Percentiles rank a stretch among this genome's conserved stretches.
phyloP scores from a whole-genome alignment of 1,284 basidiomycete species.

The Phenoliferia sp. region DNA sequence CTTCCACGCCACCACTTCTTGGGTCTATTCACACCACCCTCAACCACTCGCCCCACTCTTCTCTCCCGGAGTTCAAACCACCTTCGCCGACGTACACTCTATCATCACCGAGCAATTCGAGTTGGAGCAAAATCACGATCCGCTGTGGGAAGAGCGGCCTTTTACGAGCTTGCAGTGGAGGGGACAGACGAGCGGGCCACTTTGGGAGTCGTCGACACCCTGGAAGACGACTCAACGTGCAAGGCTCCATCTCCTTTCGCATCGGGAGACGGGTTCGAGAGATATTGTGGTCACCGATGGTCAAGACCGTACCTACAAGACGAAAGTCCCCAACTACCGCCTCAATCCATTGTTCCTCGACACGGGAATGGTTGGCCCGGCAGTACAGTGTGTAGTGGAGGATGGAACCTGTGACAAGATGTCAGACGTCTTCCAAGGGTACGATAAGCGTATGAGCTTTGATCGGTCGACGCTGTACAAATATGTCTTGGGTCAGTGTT shows the following conservation, averaged over 20 bases:
- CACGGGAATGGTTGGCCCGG: constrained; percentile 36
- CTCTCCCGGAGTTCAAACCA: constrained; percentile 35
- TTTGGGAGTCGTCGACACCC: constrained; percentile 29
- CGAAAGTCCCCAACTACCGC: constrained; percentile 29
- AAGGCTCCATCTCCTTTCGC: constrained; percentile 28
- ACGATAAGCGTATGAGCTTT: constrained; percentile 32
- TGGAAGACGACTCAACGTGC: constrained; percentile 33
- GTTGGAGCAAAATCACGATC: constrained; percentile 28
- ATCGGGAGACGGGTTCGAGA: constrained; percentile 24
- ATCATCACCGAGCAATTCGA: constrained; percentile 36
- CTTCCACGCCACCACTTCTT: constrained; percentile 34
- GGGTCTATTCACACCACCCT: constrained; percentile 36
- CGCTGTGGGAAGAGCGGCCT: constrained; percentile 32
- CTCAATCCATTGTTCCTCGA: constrained; percentile 33
- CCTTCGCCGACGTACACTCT: constrained; percentile 32
- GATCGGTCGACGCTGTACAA: constrained; percentile 33
- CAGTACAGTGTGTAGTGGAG: constrained; percentile 36
- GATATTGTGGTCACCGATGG: constrained; percentile 30
- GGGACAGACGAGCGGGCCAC: constrained; percentile 31
- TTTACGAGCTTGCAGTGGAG: constrained; percentile 32
- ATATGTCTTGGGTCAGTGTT: constrained; percentile 27
- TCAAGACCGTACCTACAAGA: constrained; percentile 18
- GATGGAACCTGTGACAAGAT: constrained; percentile 34
- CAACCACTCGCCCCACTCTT: constrained; percentile 34
- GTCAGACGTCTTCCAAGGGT: constrained; percentile 31